Evolutionary conservation across 1,139 yeast genomes (phyloP).

Genomic region (Hansenula sp.): DNA sequence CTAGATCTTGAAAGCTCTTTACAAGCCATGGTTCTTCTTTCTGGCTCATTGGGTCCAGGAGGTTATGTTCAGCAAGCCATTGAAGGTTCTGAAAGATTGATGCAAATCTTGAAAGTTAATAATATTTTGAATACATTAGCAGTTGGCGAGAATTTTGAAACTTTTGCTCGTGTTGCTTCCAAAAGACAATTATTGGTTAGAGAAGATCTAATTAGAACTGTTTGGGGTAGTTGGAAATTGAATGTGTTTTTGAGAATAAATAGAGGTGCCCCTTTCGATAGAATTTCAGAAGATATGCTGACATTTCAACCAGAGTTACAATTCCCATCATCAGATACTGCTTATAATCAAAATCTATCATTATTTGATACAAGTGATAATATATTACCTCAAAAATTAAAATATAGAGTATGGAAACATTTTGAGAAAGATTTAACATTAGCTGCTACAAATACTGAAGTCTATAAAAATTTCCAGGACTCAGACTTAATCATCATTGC

Average conservation of each 20-base stretch:
- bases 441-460: conserved; percentile 6
- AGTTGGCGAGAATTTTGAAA: conserved; percentile 21
- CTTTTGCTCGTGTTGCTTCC: conserved; percentile 23
- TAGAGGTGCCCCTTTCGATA: conserved; percentile 38
- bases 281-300: conserved; percentile 17
- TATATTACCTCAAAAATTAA: conserved; percentile 8
- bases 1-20: conserved; percentile 26
- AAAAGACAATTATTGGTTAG: conserved; percentile 34
- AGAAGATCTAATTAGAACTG: conserved; percentile 34
- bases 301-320: conserved; percentile 25
- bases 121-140: conserved; percentile 23
- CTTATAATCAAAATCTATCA: conserved; percentile 21
- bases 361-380: conserved; percentile 16
- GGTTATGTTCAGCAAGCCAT: conserved; percentile 21
- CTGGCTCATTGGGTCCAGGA: conserved; percentile 25
- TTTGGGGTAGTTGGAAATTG: conserved; percentile 41
- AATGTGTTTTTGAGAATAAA: conserved; percentile 32
- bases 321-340: conserved; percentile 28
- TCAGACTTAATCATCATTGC: conserved; percentile 24
- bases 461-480: conserved; percentile 16
- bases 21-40: conserved; percentile 23
- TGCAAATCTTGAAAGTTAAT: conserved; percentile 26
- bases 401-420: conserved; percentile 14
- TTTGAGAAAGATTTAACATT: conserved; percentile 12
- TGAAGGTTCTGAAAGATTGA: conserved; percentile 25